A percentile compares a stretch with the other conserved stretches of the same genome.
These are phyloP conservation scores for Pneumocystis carinii DNA, from an alignment of 1,139 yeast genomes.

Conservation along the genomic window DNA sequence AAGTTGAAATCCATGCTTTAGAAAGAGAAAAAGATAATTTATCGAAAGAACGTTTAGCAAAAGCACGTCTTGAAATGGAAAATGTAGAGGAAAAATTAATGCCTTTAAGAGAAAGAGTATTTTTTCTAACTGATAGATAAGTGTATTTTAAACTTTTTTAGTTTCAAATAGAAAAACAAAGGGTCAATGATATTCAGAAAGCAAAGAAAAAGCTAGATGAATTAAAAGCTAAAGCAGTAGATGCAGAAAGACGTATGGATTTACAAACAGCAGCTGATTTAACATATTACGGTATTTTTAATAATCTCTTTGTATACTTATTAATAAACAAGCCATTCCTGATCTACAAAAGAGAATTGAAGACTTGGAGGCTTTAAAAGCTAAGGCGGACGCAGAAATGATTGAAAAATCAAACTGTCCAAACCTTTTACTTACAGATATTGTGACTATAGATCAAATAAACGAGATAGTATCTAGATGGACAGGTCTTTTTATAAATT, in stretches of 20 bases:
- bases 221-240: constrained; percentile 77
- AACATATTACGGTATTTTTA: constrained; percentile 92
- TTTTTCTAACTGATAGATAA: neutral
- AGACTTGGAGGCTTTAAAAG: constrained; percentile 62
- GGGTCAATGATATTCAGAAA: constrained; percentile 77
- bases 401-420: constrained; percentile 22
- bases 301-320: constrained; percentile 22
- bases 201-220: constrained; percentile 88
- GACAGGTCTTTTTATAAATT: constrained; percentile 40
- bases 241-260: constrained; percentile 94
- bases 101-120: constrained; percentile 55
- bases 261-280: constrained; percentile 91
- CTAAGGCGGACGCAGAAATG: constrained; percentile 32
- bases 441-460: constrained; percentile 83
- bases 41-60: constrained; percentile 69
- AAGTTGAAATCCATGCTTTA: constrained; percentile 90
- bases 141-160: constrained; percentile 18
- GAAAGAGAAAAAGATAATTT: constrained; percentile 52
- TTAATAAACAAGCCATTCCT: neutral
- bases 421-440: constrained; percentile 62
- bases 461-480: constrained; percentile 95
- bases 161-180: constrained; percentile 74
- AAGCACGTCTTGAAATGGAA: constrained; percentile 67
- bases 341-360: constrained; percentile 50
- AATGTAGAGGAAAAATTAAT: constrained; percentile 69